Evolutionary conservation across 768 basidiomycete species (phyloP), one percentile per base, ranked within the genome.

Genomic region (Gymnopilus dilepis): DNA sequence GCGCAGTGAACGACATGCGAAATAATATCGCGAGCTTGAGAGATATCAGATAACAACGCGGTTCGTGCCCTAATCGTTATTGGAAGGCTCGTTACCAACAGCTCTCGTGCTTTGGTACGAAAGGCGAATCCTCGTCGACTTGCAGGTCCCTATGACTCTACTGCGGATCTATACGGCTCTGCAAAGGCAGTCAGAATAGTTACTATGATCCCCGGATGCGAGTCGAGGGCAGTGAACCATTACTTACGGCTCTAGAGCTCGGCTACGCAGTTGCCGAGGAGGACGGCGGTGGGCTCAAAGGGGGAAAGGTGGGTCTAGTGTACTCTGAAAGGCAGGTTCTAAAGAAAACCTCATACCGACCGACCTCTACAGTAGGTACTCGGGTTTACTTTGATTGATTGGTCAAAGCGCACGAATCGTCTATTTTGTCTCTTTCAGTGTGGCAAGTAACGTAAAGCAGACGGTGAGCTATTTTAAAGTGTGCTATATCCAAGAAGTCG

Each of bases 351-450:
- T n/a, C n/a, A n/a, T 31, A 28, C 28, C n/a, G 4, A 31, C 19
- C 31, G 17, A 17, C 47, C 13, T 17, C n/a, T n/a, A 30, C 13
- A 31, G 47, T 28, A 7, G n/a, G 47, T 30, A 50, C 47, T 19
- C 47, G 26, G 47, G 28, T 50, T 50, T n/a, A 28, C 26, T 28
- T 31, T 50, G 47, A 50, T 50, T 50, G 47, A 50, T 50, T 28
- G 30, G 47, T 17, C 6, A 50, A 17, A 19, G 5, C 4, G 28
- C 26, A 50, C 11, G 31, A 50, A 19, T 31, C 30, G 47, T 31
- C 47, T 50, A 30, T 24, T 50, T 50, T 17, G 17, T 17, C 13
- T 28, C 19, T 15, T n/a, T 31, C 47, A 31, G 28, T 13, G 30
- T 31, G 26, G n/a, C 15, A 50, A 28, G 24, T 50, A 50, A 31